Evolutionary conservation across 768 basidiomycete genomes (phyloP).

Genomic region (Tulasnella sp.): DNA sequence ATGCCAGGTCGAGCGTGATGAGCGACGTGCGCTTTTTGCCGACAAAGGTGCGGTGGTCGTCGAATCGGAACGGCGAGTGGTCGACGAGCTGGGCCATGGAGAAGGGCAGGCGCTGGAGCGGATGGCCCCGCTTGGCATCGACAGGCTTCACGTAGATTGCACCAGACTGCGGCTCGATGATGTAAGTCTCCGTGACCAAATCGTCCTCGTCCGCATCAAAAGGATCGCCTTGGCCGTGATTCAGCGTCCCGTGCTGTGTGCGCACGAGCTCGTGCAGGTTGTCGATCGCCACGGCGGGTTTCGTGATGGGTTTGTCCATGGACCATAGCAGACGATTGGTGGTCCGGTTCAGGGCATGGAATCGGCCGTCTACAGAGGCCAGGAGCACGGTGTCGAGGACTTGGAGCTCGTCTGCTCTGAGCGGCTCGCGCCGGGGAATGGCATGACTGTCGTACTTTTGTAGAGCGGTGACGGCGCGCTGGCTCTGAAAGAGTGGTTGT

Average conservation of each 20-base stretch:
- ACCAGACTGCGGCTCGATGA: conserved; percentile 90
- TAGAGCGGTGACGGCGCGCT: conserved; percentile 1
- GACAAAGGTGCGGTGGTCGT: conserved; percentile 65
- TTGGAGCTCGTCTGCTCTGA: conserved; percentile 35
- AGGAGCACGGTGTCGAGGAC: conserved; percentile 76
- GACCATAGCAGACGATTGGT: conserved; percentile 81
- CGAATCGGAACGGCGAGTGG: conserved; percentile 71
- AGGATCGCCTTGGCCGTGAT: neutral
- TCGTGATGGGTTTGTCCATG: conserved; percentile 42
- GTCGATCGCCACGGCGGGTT: conserved; percentile 33
- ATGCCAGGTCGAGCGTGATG: conserved; percentile 44
- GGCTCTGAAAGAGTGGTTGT: neutral
- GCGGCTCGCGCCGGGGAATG: neutral
- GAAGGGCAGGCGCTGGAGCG: conserved; percentile 78
- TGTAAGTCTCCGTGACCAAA: conserved; percentile 58
- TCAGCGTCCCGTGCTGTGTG: conserved; percentile 39
- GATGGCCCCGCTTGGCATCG: conserved; percentile 34
- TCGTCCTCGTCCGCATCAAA: conserved; percentile 14
- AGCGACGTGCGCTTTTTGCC: conserved; percentile 81
- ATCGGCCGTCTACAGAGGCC: conserved; percentile 86
- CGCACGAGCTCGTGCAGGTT: conserved; percentile 61
- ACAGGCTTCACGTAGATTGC: conserved; percentile 78
- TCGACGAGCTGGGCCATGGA: conserved; percentile 90
- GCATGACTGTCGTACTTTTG: neutral
- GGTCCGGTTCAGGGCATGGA: conserved; percentile 85